Percentiles rank a stretch among this genome's conserved stretches.
Evolutionary conservation across 1,284 basidiomycete species (phyloP).

Genomic region (Trichosporon inkin): DNA sequence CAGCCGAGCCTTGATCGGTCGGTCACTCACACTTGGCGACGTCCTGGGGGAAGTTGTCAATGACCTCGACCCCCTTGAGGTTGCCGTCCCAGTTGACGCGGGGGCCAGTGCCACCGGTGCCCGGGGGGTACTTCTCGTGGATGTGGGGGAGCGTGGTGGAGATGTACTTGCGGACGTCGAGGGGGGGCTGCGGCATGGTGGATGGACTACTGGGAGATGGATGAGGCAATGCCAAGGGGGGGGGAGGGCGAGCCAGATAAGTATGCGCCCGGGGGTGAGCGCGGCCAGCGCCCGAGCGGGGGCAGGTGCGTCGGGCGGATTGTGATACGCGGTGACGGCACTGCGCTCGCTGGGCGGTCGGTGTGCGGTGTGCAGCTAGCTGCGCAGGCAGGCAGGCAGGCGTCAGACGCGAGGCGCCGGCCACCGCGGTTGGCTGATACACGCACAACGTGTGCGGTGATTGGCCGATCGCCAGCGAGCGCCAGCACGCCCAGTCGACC

Average conservation of each 20-base stretch:
- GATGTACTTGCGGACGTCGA: conserved; percentile 48
- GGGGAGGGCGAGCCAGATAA: no score
- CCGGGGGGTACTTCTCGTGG: conserved; percentile 46
- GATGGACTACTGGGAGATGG: background rate
- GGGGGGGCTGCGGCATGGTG: conserved; percentile 50
- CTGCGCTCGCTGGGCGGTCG: no score
- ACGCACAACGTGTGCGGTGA: background rate
- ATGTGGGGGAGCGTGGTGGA: conserved; percentile 35
- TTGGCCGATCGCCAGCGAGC: background rate
- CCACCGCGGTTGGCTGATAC: background rate
- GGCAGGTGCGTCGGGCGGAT: background rate
- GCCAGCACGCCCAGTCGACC: background rate
- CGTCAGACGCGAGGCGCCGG: no score
- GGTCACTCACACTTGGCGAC: conserved; percentile 43
- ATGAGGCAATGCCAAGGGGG: background rate
- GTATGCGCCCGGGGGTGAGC: no score
- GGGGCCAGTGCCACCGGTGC: conserved; percentile 49
- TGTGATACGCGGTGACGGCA: background rate
- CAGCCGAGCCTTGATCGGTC: background rate
- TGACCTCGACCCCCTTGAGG: conserved; percentile 42
- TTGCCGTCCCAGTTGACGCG: conserved; percentile 43
- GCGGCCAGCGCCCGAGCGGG: no score
- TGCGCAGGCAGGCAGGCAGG: no score
- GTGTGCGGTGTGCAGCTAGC: no score
- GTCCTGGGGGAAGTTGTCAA: conserved; percentile 40